These are phyloP conservation scores for Neoscytalidium dimidiatum DNA, from an alignment of 2,329 filamentous ascomycete genomes.

Conservation along the genomic window DNA sequence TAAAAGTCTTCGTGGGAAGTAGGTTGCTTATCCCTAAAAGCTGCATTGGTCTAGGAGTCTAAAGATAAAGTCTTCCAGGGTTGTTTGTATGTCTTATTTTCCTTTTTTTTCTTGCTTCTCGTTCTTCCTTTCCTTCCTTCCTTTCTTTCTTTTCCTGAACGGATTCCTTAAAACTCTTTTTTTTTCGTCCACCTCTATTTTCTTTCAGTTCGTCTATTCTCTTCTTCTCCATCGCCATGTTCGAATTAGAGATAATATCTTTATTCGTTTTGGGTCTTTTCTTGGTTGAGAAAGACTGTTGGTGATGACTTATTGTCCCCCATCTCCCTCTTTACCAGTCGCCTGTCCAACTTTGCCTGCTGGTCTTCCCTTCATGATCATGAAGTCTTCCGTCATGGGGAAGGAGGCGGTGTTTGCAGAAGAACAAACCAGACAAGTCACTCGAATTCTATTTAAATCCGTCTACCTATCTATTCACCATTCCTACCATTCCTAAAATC, in stretches of 20 bases:
- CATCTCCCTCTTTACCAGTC: not conserved
- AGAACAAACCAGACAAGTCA: no score
- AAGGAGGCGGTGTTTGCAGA: no score
- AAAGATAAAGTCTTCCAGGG: not conserved
- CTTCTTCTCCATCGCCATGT: not conserved
- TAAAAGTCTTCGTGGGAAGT: not conserved
- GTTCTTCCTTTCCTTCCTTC: not conserved
- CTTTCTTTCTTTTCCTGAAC: not conserved
- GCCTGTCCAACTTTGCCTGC: not conserved
- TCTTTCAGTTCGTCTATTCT: not conserved
- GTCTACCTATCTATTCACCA: no score
- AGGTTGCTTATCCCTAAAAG: not conserved
- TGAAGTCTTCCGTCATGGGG: no score
- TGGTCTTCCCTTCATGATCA: not conserved
- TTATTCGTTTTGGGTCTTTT: not conserved
- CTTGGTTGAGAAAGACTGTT: not conserved
- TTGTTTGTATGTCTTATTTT: not conserved
- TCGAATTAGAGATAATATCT: slow-evolving; percentile 10
- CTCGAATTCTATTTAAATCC: no score
- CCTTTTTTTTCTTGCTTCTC: not conserved
- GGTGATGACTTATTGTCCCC: slow-evolving; percentile 4
- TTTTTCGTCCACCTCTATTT: not conserved
- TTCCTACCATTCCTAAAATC: no score
- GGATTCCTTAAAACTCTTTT: not conserved
- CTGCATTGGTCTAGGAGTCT: slow-evolving; percentile 1